Evolutionary conservation across 495 filamentous ascomycete genomes (phyloP), one percentile per base, ranked within the genome.

Genomic region (Penicillium bovifimosum): DNA sequence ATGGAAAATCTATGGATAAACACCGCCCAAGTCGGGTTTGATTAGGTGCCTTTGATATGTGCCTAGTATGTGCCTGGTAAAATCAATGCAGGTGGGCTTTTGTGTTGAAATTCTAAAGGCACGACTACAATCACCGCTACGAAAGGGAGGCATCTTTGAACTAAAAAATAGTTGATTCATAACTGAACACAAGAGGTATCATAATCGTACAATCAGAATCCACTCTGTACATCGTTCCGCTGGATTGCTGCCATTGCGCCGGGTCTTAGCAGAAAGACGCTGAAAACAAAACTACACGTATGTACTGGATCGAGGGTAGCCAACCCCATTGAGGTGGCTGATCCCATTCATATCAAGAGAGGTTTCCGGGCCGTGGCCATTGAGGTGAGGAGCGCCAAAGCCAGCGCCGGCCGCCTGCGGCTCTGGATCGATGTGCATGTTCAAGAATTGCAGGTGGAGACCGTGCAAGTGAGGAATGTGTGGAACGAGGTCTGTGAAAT

Each of bases 401-500:
- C 38, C 18, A 50, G 43, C 16, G 51, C 43, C 16, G 38, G 32
- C 24, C 42, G 18, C 16, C 3, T 58, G 45, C 10, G 73, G 69
- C 49, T 76, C 74, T 18, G 64, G 65, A 41, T 76, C 74, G 42
- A 76, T 70, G 46, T 76, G 74, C 74, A 76, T 76, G 52, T 64
- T 72, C 41, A 76, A 31, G 41, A 73, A 73, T 16, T 73, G 68
- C 9, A 87, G 70, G 42, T 80, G 75, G 36, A 90, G 41, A 47
- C 80, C 78, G 27, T 80, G 77, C 16, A 90, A 77, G 64, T 90
- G 87, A 40, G 80, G 80, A 48, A 87, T 78, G 54, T 82, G 82
- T 13, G 86, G 84, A 28, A 88, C 78, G 32, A 86, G 79, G 59
- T 79, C 81, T 75, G 86, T 80, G 65, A 90, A 87, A 63, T 90